Evolutionary conservation across 2,329 filamentous ascomycete species (phyloP).

Genomic region (Epichloe brachyelytri): DNA sequence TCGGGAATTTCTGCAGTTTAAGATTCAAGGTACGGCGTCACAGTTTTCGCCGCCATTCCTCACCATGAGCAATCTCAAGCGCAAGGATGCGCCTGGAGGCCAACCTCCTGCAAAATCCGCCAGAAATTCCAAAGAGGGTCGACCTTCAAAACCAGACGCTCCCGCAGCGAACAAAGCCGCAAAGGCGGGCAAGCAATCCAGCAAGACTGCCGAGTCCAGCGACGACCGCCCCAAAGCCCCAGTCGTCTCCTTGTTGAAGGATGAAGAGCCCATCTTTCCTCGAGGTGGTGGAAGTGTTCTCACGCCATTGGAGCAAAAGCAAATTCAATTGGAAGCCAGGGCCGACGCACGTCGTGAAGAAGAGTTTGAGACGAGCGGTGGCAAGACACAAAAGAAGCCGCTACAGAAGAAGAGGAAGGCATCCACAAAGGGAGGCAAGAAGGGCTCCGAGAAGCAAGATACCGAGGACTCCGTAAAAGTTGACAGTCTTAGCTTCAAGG

Average conservation of each 20-base stretch:
- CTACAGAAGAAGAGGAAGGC: slow-evolving; percentile 39
- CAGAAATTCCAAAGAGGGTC: slow-evolving; percentile 31
- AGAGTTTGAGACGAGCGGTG: slow-evolving; percentile 39
- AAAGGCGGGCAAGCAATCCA: slow-evolving; percentile 11
- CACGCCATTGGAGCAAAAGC: slow-evolving; percentile 88
- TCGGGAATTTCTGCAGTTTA: slow-evolving; percentile 7
- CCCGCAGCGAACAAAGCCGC: slow-evolving; percentile 15
- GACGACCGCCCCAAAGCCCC: slow-evolving; percentile 19
- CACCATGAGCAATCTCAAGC: slow-evolving; percentile 43
- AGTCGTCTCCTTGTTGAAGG: slow-evolving; percentile 39
- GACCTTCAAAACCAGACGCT: slow-evolving; percentile 34
- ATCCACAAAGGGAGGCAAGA: slow-evolving; percentile 38
- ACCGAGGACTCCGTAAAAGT: slow-evolving; percentile 53
- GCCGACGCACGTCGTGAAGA: slow-evolving; percentile 87
- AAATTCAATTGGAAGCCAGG: slow-evolving; percentile 88
- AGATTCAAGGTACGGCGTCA: neutral
- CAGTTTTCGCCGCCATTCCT: slow-evolving; percentile 8
- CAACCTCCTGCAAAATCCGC: slow-evolving; percentile 35
- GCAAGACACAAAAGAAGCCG: slow-evolving; percentile 32
- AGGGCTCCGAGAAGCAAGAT: slow-evolving; percentile 29
- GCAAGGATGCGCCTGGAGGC: slow-evolving; percentile 43
- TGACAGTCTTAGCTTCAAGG: slow-evolving; percentile 83
- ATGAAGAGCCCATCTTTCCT: slow-evolving; percentile 85
- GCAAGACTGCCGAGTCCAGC: slow-evolving; percentile 19
- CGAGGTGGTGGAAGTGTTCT: slow-evolving; percentile 82